A percentile compares a stretch with the other conserved stretches of the same genome.
Conservation (phyloP, 208 protist species). For the Leishmania braziliensis region DNA sequence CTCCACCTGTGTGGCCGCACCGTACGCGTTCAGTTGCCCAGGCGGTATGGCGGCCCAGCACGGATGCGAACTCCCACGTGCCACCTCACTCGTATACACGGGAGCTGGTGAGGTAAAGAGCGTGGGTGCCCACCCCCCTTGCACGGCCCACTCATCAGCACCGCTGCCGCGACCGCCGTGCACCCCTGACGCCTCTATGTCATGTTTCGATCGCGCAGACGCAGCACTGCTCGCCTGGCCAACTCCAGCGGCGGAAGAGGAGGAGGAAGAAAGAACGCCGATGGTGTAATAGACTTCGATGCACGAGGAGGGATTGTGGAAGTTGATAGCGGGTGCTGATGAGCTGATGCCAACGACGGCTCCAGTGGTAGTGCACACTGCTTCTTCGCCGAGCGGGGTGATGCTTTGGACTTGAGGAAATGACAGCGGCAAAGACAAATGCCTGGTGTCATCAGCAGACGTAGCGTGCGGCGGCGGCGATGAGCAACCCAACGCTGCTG, state of each 20-base stretch:
- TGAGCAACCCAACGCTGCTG: neutral
- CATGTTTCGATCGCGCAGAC: neutral
- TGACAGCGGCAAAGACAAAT: neutral
- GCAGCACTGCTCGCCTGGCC: neutral
- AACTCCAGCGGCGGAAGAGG: neutral
- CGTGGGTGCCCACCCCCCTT: neutral
- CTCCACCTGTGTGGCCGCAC: constrained; percentile 6
- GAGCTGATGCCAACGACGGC: neutral
- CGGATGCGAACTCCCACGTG: constrained; percentile 22
- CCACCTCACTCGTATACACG: constrained; percentile 30
- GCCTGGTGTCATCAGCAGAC: neutral
- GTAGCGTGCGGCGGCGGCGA: constrained; percentile 1
- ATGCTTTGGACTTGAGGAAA: neutral
- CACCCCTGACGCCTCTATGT: neutral
- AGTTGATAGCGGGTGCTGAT: neutral
- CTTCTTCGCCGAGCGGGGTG: neutral
- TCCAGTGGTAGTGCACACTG: neutral
- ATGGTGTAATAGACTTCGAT: constrained; percentile 19
- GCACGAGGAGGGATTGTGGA: constrained; percentile 20
- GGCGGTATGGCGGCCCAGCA: constrained; percentile 25
- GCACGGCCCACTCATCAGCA: neutral
- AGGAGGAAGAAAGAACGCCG: neutral
- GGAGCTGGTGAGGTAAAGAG: neutral
- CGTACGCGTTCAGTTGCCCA: neutral
- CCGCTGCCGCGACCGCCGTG: neutral